Percentiles rank a stretch among this genome's conserved stretches.
Evolutionary conservation across 2,329 filamentous ascomycete species (phyloP).

Genomic region (Penicillium sp.): DNA sequence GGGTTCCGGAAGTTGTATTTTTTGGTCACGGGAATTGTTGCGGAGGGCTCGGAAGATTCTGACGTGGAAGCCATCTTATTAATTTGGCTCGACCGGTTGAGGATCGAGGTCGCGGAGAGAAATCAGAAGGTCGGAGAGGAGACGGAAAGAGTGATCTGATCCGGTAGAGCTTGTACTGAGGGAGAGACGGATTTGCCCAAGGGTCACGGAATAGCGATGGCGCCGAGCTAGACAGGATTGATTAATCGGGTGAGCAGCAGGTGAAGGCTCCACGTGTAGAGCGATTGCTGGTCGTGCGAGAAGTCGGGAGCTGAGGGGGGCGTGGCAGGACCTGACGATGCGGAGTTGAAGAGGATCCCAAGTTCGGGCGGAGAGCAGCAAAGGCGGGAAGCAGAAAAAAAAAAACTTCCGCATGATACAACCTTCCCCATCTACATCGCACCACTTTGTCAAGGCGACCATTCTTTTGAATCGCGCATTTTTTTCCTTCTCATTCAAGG

Average conservation of each 20-base stretch:
- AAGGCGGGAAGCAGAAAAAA: constrained; percentile 22
- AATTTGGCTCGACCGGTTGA: constrained; percentile 11
- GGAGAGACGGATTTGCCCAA: no score
- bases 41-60: constrained; percentile 19
- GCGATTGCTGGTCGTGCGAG: background rate
- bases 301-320: constrained; percentile 1
- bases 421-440: constrained; percentile 9
- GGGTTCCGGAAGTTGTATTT: constrained; percentile 59
- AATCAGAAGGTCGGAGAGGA: constrained; percentile 4
- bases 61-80: constrained; percentile 20
- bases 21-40: constrained; percentile 12
- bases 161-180: background rate
- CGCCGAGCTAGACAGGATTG: no score
- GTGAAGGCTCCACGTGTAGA: background rate
- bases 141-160: background rate
- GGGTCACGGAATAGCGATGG: no score
- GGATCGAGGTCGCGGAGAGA: constrained; percentile 15
- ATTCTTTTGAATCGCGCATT: background rate
- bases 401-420: constrained; percentile 16
- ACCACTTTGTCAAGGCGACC: constrained; percentile 4
- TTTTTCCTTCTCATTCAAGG: background rate
- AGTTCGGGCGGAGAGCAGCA: constrained; percentile 19
- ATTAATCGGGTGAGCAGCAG: background rate
- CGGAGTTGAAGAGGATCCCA: constrained; percentile 19
- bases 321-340: background rate